These are phyloP conservation scores for Globisporangium alternatum DNA, from an alignment of 352 stramenopile species.

Conservation along the genomic window DNA sequence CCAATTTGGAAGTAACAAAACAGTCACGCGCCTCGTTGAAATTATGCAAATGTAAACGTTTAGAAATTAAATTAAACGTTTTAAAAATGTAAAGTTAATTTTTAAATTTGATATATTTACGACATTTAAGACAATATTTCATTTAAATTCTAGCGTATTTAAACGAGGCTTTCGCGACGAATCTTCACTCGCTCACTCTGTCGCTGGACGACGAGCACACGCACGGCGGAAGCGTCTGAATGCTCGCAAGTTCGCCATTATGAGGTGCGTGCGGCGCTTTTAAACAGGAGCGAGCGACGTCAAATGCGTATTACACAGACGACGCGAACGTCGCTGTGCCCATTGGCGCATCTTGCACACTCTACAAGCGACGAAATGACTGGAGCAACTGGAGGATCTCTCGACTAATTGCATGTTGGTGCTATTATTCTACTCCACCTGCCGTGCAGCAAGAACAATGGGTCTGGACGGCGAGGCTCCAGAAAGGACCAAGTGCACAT, in stretches of 20 bases:
- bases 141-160: no score
- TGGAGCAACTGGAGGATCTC: not conserved
- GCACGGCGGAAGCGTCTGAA: conserved; percentile 11
- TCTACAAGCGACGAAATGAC: not conserved
- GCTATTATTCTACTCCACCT: not conserved
- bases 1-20: no score
- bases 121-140: no score
- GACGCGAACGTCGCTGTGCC: not conserved
- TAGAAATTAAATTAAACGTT: no score
- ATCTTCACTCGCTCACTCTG: conserved; percentile 16
- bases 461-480: conserved; percentile 14
- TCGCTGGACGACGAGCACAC: not conserved
- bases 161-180: no score
- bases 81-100: no score
- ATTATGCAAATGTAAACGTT: no score
- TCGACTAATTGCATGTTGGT: not conserved
- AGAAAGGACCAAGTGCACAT: conserved; percentile 13
- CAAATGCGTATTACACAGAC: not conserved
- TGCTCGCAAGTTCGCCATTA: conserved; percentile 23
- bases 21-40: no score
- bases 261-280: conserved; percentile 33
- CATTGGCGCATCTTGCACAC: not conserved
- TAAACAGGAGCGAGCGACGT: not conserved
- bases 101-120: no score
- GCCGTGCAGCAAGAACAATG: conserved; percentile 17